Base-by-base conservation (phyloP, 495 filamentous ascomycete species). In the Thermothielavioides terrestris region DNA sequence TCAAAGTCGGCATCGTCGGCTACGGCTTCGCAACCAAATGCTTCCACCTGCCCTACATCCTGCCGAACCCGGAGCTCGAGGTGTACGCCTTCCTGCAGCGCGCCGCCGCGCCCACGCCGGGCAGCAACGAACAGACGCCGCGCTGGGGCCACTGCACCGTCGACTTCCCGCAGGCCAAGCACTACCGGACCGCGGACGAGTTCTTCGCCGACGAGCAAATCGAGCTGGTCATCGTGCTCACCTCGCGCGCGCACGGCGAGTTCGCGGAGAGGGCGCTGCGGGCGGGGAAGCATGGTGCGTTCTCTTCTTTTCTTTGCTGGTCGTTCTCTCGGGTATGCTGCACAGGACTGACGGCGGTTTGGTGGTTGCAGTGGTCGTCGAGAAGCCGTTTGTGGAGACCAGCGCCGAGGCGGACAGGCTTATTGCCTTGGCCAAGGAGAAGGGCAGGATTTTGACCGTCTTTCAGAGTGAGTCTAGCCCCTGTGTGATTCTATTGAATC, bases 381-480 rank as follows among this genome's bases (percentile, higher is more conserved):
- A 90, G 63, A 90, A 90, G 62, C 86, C 85, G 0, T 85, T 88
- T 56, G 80, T 79, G 10, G 75, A 74, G 22, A 82, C 78, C n/a
- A 70, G 68, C 26, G 62, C 70, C 45, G 83, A 88, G 66, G 82
- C 84, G 11, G 71, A 81, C 23, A 72, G 81, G 39, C 70, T 90
- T 4, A 76, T 86, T 49, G 68, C 63, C 10, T 58, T 86, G 17
- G 75, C 85, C 4, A 73, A 82, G 57, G 71, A 77, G 52, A 68
- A 74, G 49, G 74, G 75, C 42, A 81, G 73, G 56, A 58, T 77
- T 34, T 57, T 89, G 26, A 82, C 81, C 1, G 80, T 86, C 9
- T 88, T 82, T 58, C 84, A 88, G 57, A 88, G 63, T 65, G 43
- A 20, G 49, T 41, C 7, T 7, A 34, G 9, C 17, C n/a, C 11